Evolutionary conservation across 192 early-diverging fungal species (phyloP).

Genomic region (Backusella luteola): DNA sequence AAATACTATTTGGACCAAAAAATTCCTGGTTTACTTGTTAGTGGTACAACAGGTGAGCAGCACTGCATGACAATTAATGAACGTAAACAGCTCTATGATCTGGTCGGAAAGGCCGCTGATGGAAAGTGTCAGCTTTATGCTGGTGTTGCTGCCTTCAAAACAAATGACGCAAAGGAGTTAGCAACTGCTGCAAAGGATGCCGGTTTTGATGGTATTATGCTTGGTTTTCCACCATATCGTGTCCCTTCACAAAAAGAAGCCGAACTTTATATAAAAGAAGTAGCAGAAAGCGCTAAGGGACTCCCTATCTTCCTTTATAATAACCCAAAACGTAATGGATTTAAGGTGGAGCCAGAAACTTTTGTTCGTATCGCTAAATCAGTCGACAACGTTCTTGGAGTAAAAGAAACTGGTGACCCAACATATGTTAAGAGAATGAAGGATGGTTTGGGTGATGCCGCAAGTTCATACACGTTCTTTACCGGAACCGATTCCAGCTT

Average conservation of each 20-base stretch:
- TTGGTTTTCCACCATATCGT: slow-evolving; percentile 27
- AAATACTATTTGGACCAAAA: slow-evolving; percentile 15
- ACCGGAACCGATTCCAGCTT: slow-evolving; percentile 6
- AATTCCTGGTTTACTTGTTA: slow-evolving; percentile 19
- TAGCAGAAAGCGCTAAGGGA: neutral
- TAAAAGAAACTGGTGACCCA: slow-evolving; percentile 20
- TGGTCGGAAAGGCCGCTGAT: neutral
- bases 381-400: slow-evolving; percentile 5
- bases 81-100: slow-evolving; percentile 14
- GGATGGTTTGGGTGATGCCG: neutral
- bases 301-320: slow-evolving; percentile 28
- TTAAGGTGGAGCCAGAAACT: slow-evolving; percentile 3
- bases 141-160: slow-evolving; percentile 28
- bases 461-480: slow-evolving; percentile 6
- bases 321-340: slow-evolving; percentile 20
- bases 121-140: slow-evolving; percentile 15
- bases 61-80: slow-evolving; percentile 24
- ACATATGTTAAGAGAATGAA: slow-evolving; percentile 18
- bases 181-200: slow-evolving; percentile 1
- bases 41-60: slow-evolving; percentile 23
- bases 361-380: slow-evolving; percentile 7
- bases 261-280: slow-evolving; percentile 9
- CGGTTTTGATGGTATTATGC: slow-evolving; percentile 20
- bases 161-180: slow-evolving; percentile 14
- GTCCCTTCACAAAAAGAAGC: slow-evolving; percentile 12